Percentiles rank a stretch among this genome's conserved stretches.
phyloP scores from a whole-genome alignment of 2,329 filamentous ascomycete genomes.

The Clathrospora elynae region DNA sequence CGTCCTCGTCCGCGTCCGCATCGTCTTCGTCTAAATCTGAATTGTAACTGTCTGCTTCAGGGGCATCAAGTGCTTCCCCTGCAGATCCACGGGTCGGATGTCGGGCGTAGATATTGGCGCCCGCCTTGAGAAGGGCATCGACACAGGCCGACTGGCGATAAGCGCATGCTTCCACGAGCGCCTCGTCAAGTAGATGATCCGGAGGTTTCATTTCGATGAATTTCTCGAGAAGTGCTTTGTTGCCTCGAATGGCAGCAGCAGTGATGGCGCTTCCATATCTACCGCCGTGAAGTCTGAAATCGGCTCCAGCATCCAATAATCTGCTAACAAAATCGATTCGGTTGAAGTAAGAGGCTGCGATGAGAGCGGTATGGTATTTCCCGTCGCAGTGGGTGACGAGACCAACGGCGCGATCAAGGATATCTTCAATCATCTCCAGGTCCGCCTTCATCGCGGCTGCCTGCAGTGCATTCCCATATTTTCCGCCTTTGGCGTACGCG shows the following conservation, averaged over 20 bases:
- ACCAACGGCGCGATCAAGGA: slow-evolving; percentile 22
- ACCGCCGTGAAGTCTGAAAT: slow-evolving; percentile 23
- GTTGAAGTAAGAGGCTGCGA: slow-evolving; percentile 30
- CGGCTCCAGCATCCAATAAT: slow-evolving; percentile 27
- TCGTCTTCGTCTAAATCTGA: slow-evolving; percentile 25
- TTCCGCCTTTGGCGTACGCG: slow-evolving; percentile 21
- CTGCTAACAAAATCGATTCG: slow-evolving; percentile 22
- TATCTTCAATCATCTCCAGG: slow-evolving; percentile 17
- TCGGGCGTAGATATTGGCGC: slow-evolving; percentile 24
- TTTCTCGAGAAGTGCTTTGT: slow-evolving; percentile 22
- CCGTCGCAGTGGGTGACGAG: slow-evolving; percentile 21
- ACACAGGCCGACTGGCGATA: slow-evolving; percentile 27
- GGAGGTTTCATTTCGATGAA: slow-evolving; percentile 24
- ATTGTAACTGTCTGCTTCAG: slow-evolving; percentile 21
- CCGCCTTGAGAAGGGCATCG: slow-evolving; percentile 23
- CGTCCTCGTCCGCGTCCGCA: slow-evolving; percentile 8
- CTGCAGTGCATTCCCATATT: slow-evolving; percentile 25
- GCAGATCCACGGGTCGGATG: slow-evolving; percentile 21
- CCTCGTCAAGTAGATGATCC: slow-evolving; percentile 29
- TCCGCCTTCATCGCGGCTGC: slow-evolving; percentile 24
- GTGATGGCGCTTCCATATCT: slow-evolving; percentile 23
- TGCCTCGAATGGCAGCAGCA: slow-evolving; percentile 26
- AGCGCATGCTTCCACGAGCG: slow-evolving; percentile 28
- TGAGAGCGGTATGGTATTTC: slow-evolving; percentile 30
- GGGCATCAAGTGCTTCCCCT: slow-evolving; percentile 18